Evolutionary conservation across 345 rosid genomes (phyloP).

Genomic region (Salix brachista): DNA sequence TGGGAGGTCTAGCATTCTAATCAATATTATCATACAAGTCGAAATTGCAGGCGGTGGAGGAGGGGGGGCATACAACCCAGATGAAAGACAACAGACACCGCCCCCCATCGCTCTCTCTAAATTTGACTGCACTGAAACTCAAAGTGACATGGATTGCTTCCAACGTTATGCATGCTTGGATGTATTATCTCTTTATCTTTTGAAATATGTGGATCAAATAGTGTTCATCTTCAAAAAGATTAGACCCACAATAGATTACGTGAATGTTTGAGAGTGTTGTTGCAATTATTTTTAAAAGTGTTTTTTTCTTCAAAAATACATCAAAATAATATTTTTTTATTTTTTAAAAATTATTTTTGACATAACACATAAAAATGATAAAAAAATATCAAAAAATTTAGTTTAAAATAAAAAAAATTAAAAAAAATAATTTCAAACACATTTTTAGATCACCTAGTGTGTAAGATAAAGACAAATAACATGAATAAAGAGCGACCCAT

Average conservation of each 20-base stretch:
- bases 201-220: neutral
- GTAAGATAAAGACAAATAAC: neutral
- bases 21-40: neutral
- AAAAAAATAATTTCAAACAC: too few species aligned
- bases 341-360: too few species aligned
- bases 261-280: too few species aligned
- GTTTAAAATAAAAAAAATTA: too few species aligned
- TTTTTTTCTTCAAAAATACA: too few species aligned
- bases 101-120: neutral
- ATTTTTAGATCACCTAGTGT: too few species aligned
- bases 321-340: too few species aligned
- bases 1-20: neutral
- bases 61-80: neutral
- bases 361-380: too few species aligned
- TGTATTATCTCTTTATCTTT: neutral
- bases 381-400: too few species aligned
- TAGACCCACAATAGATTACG: too few species aligned
- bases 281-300: too few species aligned
- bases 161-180: neutral
- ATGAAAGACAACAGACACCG: neutral
- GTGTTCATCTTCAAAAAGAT: neutral
- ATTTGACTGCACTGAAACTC: neutral
- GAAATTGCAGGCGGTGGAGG: neutral
- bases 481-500: neutral
- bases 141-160: neutral